A percentile compares a stretch with the other conserved stretches of the same genome.
Evolutionary conservation across 2,329 filamentous ascomycete species (phyloP).

Genomic region (Penicillium paneum): DNA sequence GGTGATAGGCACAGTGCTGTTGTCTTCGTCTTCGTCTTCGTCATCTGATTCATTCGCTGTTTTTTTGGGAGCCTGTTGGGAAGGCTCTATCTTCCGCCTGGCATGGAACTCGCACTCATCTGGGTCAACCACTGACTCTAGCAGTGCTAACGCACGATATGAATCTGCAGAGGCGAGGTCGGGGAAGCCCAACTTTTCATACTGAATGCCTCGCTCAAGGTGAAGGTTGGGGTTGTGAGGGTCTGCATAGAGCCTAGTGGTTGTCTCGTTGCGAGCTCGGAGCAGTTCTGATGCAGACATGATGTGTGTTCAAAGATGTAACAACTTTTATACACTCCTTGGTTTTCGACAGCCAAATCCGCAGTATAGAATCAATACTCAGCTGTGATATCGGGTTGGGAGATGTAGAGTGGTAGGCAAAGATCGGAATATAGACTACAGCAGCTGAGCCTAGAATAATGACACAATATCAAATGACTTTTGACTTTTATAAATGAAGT

Average conservation of each 20-base stretch:
- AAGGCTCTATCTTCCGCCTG: conserved; percentile 41
- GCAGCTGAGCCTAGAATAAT: not conserved
- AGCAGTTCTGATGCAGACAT: conserved; percentile 23
- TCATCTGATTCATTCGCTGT: conserved; percentile 23
- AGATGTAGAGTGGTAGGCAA: not conserved
- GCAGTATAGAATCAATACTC: not conserved
- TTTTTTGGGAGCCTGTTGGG: not conserved
- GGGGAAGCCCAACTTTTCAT: conserved; percentile 75
- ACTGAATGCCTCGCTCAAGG: conserved; percentile 60
- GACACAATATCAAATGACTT: not conserved
- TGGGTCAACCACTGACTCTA: conserved; percentile 70
- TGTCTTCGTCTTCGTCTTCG: conserved; percentile 44
- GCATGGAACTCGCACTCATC: conserved; percentile 82
- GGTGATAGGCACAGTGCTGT: conserved; percentile 31
- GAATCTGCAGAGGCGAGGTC: conserved; percentile 88
- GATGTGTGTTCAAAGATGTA: not conserved
- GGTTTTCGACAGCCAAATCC: not conserved
- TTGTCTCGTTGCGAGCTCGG: conserved; percentile 55
- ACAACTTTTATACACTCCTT: conserved; percentile 1
- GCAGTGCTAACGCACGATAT: conserved; percentile 81
- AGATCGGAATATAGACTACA: not conserved
- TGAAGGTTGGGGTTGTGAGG: conserved; percentile 43
- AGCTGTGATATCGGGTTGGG: not conserved
- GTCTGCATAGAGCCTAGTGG: conserved; percentile 41
- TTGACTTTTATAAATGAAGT: not conserved